Evolutionary conservation across 2,329 filamentous ascomycete species (phyloP), one percentile per base, ranked within the genome.

Genomic region (Alternaria sp.): DNA sequence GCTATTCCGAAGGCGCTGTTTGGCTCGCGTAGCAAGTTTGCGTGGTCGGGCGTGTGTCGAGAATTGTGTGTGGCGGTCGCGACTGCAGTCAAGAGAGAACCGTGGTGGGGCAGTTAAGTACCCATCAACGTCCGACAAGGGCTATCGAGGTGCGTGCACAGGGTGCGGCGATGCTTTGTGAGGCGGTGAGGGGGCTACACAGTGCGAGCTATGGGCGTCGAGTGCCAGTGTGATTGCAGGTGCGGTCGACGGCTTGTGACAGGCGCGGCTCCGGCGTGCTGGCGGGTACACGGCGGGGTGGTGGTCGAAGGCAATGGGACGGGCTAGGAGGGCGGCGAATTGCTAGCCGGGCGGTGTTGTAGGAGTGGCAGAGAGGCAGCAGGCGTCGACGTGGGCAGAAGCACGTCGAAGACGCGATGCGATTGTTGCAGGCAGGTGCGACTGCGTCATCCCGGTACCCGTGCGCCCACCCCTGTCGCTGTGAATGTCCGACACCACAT

Each of bases 51-150:
- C 54, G 59, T 49, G 44, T 32, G 21, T 62, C 44, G 23, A 43
- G 49, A 49, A 51, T 50, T 60, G 49, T 50, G 61, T 60, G 61
- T 63, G 61, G 61, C 49, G 55, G 65, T 69, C 62, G 66, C 63
- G 64, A 67, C 36, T 58, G 61, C 45, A 56, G 52, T 46, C 55
- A 56, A 62, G 56, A 65, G 57, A 64, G 64, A 63, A 67, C 43
- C 46, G 55, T 65, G 70, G 73, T 64, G 74, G 71, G 72, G 72
- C 62, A 71, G 60, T 54, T 61, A 71, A 62, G 56, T 65, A 59
- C 57, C 61, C 68, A 69, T 72, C 45, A 57, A 68, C 49, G 44
- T 30, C 32, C 45, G 58, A 23, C 21, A 59, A 59, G 25, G 54
- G 54, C 47, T 30, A 49, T 28, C 36, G 28, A 25, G 55, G 15